Evolutionary conservation across 192 early-diverging fungal genomes (phyloP), one percentile per base, ranked within the genome.

Genomic region (Linnemannia exigua): DNA sequence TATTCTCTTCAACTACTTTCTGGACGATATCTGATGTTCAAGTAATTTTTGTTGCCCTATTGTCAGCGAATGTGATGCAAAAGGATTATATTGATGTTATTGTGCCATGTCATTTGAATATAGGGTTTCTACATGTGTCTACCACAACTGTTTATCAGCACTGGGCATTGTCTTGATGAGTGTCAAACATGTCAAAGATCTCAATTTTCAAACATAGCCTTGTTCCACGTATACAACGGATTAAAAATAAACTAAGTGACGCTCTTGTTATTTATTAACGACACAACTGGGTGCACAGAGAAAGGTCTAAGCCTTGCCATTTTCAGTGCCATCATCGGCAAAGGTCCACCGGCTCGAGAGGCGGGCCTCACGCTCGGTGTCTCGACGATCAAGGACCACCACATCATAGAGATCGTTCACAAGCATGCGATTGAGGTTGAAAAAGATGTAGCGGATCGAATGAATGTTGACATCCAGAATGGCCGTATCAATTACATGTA

Each of bases 231-330:
- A n/a, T n/a, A 50, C 4, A 50, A 15, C 15, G 48, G 15, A 50
- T 1, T 20, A 51, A 51, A 51, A 22, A 51, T 2, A 51, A 51
- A 25, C 52, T 0, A 54, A 2, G n/a, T 0, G 22, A n/a, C 0
- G 5, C 52, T 11, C n/a, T n/a, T 28, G 28, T 71, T 78, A 88
- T 61, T 88, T 88, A 61, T 88, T 88, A 15, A 86, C 83, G 5
- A 88, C 88, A 69, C 86, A 88, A 48, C 88, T 88, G n/a, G 88
- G 88, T 11, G 88, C 88, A 25, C 83, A 84, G 14, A 88, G 71
- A 41, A 88, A 88, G 14, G 88, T 88, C 41, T 88, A 88, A 16
- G 86, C 88, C 12, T 81, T 72, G 5, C 88, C 80, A 22, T 88
- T 79, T 68, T 74, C 75, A 33, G 72, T 54, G 44, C 83, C 83